These are phyloP conservation scores for Leccinum insolens DNA, from an alignment of 1,284 basidiomycete species.

Conservation along the genomic window DNA sequence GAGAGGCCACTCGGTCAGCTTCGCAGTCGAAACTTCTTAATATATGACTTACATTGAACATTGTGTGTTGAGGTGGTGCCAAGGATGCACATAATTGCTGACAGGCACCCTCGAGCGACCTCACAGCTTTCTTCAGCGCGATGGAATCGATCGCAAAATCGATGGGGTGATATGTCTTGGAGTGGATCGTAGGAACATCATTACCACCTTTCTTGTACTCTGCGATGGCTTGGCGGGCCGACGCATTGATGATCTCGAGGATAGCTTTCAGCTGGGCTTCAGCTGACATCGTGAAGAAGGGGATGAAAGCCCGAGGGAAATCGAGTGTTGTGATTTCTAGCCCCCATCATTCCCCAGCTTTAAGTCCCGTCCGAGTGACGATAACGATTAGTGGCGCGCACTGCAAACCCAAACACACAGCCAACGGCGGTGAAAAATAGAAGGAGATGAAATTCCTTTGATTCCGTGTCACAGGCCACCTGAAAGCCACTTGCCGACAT, in stretches of 20 bases:
- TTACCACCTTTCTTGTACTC: not conserved
- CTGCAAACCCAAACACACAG: not conserved
- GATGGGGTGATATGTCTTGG: not conserved
- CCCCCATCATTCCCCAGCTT: not conserved
- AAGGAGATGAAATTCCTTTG: not conserved
- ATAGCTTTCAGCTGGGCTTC: not conserved
- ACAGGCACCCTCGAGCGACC: not conserved
- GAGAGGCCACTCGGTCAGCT: not conserved
- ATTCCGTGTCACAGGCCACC: not conserved
- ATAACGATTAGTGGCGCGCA: not conserved
- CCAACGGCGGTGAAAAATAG: not conserved
- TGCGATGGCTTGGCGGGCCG: not conserved
- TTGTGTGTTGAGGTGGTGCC: not conserved
- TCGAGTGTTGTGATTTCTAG: not conserved
- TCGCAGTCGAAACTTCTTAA: not conserved
- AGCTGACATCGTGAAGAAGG: not conserved
- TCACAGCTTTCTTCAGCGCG: not conserved
- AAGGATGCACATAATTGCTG: not conserved
- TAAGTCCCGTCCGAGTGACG: not conserved
- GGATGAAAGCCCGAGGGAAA: not conserved
- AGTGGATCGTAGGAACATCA: not conserved
- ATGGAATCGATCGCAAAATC: not conserved
- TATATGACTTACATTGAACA: not conserved
- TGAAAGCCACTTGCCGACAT: not conserved
- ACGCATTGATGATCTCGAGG: not conserved